Conservation (phyloP, 345 rosid genomes). For the Ceriops tagal region DNA sequence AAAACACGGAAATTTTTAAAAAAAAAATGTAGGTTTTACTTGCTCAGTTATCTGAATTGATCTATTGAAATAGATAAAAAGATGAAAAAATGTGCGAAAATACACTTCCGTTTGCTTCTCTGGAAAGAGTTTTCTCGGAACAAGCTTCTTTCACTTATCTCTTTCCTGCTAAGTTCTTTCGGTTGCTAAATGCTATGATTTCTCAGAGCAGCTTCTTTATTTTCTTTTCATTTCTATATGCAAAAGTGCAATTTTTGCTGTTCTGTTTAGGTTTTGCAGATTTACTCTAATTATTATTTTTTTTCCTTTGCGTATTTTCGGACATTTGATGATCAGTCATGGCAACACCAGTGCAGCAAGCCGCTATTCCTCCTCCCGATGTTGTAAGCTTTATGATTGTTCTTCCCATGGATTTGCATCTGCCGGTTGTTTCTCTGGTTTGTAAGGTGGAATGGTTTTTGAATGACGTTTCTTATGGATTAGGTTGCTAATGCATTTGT, state of each 20-base stretch:
- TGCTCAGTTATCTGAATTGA: no score
- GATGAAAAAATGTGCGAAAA: no score
- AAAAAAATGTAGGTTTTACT: no score
- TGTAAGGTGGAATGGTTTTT: not conserved
- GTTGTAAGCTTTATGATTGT: slow-evolving; percentile 17
- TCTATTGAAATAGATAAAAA: no score
- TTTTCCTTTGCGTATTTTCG: not conserved
- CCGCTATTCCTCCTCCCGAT: slow-evolving; percentile 15
- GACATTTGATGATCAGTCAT: slow-evolving; percentile 6
- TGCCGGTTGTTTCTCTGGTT: not conserved
- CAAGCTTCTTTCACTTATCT: no score
- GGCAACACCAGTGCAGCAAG: slow-evolving; percentile 13
- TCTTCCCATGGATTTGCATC: not conserved
- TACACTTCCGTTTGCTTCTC: no score
- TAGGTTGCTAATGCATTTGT: slow-evolving; percentile 96
- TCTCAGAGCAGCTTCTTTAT: not conserved
- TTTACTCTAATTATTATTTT: no score
- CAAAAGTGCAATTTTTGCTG: not conserved
- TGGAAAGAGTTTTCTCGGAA: not conserved
- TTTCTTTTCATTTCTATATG: not conserved
- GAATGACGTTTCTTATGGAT: slow-evolving; percentile 5
- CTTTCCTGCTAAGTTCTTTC: not conserved
- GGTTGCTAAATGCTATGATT: not conserved
- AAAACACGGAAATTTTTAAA: no score
- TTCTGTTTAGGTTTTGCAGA: not conserved